These are phyloP conservation scores for Sporothrix globosa DNA, from an alignment of 2,329 filamentous ascomycete species.

Conservation along the genomic window DNA sequence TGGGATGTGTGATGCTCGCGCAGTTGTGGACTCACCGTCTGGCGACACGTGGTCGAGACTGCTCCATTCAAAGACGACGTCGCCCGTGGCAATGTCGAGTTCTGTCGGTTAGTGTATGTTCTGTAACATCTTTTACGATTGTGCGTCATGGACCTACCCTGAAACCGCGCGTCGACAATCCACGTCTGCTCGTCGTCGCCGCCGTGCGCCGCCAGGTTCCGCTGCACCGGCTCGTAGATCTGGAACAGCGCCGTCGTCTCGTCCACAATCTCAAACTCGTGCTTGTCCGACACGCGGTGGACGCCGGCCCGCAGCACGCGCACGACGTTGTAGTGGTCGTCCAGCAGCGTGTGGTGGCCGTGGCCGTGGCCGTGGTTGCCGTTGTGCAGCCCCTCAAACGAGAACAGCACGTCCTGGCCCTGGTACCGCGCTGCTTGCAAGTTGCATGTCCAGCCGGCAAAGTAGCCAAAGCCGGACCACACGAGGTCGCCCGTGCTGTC, in stretches of 20 bases:
- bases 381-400: conserved; percentile 59
- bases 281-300: conserved; percentile 56
- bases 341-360: conserved; percentile 57
- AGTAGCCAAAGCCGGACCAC: conserved; percentile 60
- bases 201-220: conserved; percentile 51
- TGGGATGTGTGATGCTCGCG: too few relatives aligned
- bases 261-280: conserved; percentile 59
- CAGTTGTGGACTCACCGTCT: conserved; percentile 44
- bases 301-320: conserved; percentile 56
- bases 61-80: conserved; percentile 62
- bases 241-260: conserved; percentile 58
- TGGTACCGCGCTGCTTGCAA: conserved; percentile 57
- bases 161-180: conserved; percentile 59
- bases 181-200: conserved; percentile 54
- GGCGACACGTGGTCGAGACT: conserved; percentile 60
- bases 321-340: conserved; percentile 59
- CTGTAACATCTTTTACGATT: too few relatives aligned
- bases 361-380: conserved; percentile 57
- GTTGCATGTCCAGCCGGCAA: conserved; percentile 57
- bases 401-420: conserved; percentile 56
- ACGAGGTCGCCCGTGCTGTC: conserved; percentile 58
- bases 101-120: conserved; percentile 40
- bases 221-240: conserved; percentile 56
- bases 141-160: conserved; percentile 48
- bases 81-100: conserved; percentile 57